These are phyloP conservation scores for Colletotrichum costaricense DNA, from an alignment of 2,329 filamentous ascomycete genomes.

Conservation along the genomic window DNA sequence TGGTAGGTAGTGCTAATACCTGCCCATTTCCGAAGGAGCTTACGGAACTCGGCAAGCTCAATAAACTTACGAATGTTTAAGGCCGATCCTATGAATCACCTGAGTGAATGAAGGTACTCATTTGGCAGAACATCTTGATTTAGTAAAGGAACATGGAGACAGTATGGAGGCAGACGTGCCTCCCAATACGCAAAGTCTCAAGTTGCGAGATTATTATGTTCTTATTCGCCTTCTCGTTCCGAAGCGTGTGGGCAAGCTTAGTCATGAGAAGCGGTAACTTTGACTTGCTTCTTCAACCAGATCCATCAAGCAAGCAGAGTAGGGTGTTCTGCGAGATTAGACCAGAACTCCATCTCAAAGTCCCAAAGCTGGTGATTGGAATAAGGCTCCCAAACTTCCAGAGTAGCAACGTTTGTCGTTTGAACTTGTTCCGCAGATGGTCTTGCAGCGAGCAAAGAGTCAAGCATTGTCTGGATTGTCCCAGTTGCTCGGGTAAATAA, in stretches of 20 bases:
- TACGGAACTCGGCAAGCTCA: too few species aligned
- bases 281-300: background rate
- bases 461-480: constrained; percentile 36
- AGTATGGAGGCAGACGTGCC: background rate
- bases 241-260: background rate
- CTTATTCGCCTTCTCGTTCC: background rate
- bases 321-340: constrained; percentile 37
- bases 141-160: background rate
- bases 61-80: background rate
- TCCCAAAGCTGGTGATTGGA: constrained; percentile 35
- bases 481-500: constrained; percentile 34
- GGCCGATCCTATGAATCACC: background rate
- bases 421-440: background rate
- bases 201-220: background rate
- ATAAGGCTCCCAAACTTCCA: constrained; percentile 28
- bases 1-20: too few species aligned
- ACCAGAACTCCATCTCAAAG: constrained; percentile 38
- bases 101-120: too few species aligned
- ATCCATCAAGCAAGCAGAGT: constrained; percentile 19
- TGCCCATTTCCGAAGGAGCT: too few species aligned
- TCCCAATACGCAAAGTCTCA: background rate
- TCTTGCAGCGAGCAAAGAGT: constrained; percentile 5
- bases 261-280: background rate
- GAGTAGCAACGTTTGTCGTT: background rate
- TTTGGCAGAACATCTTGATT: too few species aligned